Evolutionary conservation across 345 rosid species (phyloP), one percentile per base, ranked within the genome.

Genomic region (Acer negundo): DNA sequence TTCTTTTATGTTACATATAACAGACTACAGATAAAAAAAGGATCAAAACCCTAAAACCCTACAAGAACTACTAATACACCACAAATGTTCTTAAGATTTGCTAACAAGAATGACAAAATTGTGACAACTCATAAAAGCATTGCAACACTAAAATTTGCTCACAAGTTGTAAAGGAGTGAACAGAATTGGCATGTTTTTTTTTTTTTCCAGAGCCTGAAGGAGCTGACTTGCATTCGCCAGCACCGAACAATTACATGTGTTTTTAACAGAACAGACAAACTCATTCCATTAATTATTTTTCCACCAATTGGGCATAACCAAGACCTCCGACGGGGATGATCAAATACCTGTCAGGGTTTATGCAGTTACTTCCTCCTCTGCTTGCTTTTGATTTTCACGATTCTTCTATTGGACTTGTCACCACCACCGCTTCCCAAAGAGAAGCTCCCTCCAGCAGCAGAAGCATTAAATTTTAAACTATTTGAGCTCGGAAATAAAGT

Each of bases 381-480:
- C 81, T 19, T 84, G 80, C 79, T 82, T 76, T 75, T 91, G 9
- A 89, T 78, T 81, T 75, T 90, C 70, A 89, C 77, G 44, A 83
- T 53, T 84, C 73, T 93, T 42, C 99, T 86, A 26, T 42, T 74
- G 8, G 96, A 79, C 84, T 95, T 95, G 80, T 94, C 98, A 20
- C 82, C 87, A 0, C 93, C 97, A 38, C 91, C 85, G 1, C 88
- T 71, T 61, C 99, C 97, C 81, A 95, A 83, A 10, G 97, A 87
- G 81, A 95, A 96, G 84, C 95, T 92, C 67, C 98, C 92, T 56
- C 92, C 92, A 62, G 88, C 88, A 83, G 79, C 86, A 53, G 91
- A 91, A 62, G 89, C 88, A 82, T 80, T 87, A 49, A 86, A 85
- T 76, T 92, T 97, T 62, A 80, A 72, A 78, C 95, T 91, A 7